These are phyloP conservation scores for Cordia subcordata DNA, from an alignment of 257 asterid species.

Conservation along the genomic window DNA sequence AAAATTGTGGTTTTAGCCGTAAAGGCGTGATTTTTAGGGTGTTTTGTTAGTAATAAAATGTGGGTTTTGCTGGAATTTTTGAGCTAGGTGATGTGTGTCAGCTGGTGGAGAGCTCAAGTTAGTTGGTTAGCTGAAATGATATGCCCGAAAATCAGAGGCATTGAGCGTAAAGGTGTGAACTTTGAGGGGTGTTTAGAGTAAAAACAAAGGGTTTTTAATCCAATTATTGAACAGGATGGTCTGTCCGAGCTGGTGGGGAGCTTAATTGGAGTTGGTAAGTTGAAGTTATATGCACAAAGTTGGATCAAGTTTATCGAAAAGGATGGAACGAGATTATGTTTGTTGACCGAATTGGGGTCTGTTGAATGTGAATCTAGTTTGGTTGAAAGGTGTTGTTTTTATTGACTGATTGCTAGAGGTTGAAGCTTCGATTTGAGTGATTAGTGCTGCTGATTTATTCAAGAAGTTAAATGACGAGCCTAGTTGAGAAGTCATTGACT, in stretches of 20 bases:
- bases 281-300: no score
- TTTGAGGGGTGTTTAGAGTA: no score
- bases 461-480: not conserved
- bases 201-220: no score
- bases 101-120: not conserved
- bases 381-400: not conserved
- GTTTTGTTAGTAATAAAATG: not conserved
- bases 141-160: not conserved
- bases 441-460: not conserved
- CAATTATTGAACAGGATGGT: no score
- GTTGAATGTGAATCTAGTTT: not conserved
- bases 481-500: no score
- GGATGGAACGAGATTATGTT: no score
- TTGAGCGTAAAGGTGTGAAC: not conserved
- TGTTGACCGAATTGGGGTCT: not conserved
- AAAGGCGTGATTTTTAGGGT: not conserved
- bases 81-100: not conserved
- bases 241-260: no score
- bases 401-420: not conserved
- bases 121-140: constrained; percentile 2
- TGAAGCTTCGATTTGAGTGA: not conserved
- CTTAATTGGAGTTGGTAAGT: no score
- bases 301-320: no score
- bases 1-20: not conserved
- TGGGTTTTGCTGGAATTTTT: no score